A percentile compares a stretch with the other conserved stretches of the same genome.
phyloP scores from a whole-genome alignment of 2,329 filamentous ascomycete species.

The Diaporthe sp. region DNA sequence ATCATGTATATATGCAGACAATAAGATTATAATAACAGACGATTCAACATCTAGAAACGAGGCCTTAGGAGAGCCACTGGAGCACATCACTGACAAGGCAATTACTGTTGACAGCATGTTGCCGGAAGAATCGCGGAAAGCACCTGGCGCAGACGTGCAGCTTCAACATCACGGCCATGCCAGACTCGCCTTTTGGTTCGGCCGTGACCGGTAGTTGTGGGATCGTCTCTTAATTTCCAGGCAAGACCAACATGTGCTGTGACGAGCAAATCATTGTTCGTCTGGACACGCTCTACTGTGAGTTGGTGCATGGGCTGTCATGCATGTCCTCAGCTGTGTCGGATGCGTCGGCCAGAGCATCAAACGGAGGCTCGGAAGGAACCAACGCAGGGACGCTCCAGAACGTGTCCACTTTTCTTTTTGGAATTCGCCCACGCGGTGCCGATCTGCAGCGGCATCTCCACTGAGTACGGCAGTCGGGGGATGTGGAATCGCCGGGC shows the following conservation, averaged over 20 bases:
- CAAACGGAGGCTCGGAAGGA: slow-evolving; percentile 1
- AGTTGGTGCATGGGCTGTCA: no score
- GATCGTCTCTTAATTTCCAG: neutral
- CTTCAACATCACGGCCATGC: no score
- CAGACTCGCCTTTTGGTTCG: no score
- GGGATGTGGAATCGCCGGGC: neutral
- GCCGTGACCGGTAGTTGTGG: neutral
- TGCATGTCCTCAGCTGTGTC: neutral
- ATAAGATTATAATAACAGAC: slow-evolving; percentile 3
- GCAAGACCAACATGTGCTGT: no score
- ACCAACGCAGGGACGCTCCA: neutral
- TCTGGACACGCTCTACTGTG: no score
- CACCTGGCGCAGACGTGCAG: neutral
- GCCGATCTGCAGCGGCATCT: neutral
- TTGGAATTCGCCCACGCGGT: neutral
- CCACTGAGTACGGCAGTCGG: slow-evolving; percentile 8
- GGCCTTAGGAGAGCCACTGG: no score
- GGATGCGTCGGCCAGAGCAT: neutral
- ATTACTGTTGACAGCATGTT: neutral
- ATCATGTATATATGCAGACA: neutral
- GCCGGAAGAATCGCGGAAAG: no score
- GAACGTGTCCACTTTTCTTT: neutral
- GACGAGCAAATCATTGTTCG: no score
- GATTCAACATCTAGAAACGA: neutral
- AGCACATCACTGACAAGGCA: neutral